Conservation (phyloP, 2,329 filamentous ascomycete genomes). For the Fusarium transvaalense region DNA sequence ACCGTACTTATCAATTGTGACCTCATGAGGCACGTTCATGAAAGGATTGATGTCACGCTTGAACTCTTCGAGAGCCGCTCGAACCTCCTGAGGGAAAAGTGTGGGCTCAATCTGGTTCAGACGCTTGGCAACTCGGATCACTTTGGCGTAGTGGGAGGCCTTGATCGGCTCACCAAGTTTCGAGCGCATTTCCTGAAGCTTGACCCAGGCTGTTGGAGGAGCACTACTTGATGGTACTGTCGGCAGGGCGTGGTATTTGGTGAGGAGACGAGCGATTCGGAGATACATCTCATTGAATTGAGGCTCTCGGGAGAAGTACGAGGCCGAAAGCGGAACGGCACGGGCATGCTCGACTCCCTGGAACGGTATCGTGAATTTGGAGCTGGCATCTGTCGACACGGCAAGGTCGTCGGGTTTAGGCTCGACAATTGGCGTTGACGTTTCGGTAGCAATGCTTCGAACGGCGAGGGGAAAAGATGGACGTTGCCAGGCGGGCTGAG, state of each 20-base stretch:
- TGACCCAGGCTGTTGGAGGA: slow-evolving; percentile 84
- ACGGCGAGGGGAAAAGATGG: slow-evolving; percentile 45
- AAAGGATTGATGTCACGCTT: slow-evolving; percentile 80
- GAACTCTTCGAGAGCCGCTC: slow-evolving; percentile 74
- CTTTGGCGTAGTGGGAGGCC: slow-evolving; percentile 80
- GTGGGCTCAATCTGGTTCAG: slow-evolving; percentile 88
- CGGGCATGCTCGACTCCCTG: slow-evolving; percentile 68
- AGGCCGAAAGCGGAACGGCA: slow-evolving; percentile 84
- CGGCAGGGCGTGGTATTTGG: slow-evolving; percentile 80
- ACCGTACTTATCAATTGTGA: slow-evolving; percentile 79
- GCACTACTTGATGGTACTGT: slow-evolving; percentile 73
- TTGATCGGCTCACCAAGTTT: slow-evolving; percentile 79
- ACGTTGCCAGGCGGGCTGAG: slow-evolving; percentile 44
- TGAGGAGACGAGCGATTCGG: slow-evolving; percentile 76
- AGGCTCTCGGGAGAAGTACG: slow-evolving; percentile 93
- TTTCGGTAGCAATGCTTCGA: slow-evolving; percentile 47
- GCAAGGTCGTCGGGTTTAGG: slow-evolving; percentile 31
- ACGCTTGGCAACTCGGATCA: slow-evolving; percentile 80
- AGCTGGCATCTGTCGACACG: slow-evolving; percentile 33
- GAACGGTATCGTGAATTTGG: slow-evolving; percentile 49
- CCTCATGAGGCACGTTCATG: slow-evolving; percentile 71
- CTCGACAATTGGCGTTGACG: slow-evolving; percentile 27
- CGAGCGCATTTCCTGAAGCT: slow-evolving; percentile 79
- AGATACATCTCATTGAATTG: slow-evolving; percentile 89
- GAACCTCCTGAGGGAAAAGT: slow-evolving; percentile 78